phyloP scores from a whole-genome alignment of 257 asterid species.

The Solanum corneliomulleri region DNA sequence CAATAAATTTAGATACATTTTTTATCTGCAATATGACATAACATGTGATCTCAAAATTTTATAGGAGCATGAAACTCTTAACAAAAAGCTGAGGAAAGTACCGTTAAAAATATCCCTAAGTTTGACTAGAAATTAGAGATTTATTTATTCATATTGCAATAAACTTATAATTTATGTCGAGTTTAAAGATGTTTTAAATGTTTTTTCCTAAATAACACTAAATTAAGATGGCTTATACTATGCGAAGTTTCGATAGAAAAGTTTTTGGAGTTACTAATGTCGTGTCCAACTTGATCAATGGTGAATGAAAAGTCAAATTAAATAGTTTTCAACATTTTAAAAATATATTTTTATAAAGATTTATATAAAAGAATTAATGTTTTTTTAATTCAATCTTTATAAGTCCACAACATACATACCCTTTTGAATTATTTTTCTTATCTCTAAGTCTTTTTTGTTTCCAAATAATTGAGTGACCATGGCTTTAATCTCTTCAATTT shows the following conservation, averaged over 20 bases:
- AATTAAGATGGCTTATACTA: not conserved
- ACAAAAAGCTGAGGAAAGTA: no score
- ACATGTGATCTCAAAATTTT: no score
- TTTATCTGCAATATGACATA: no score
- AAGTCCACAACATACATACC: not conserved
- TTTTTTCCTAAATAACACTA: not conserved
- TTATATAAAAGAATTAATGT: no score
- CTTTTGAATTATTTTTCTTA: not conserved
- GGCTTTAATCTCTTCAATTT: slow-evolving; percentile 6
- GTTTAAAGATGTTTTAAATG: rapidly evolving
- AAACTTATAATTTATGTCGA: no score
- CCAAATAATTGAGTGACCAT: not conserved
- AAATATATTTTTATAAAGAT: not conserved
- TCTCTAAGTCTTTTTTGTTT: not conserved
- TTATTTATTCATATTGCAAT: no score
- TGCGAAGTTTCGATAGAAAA: not conserved
- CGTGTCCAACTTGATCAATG: not conserved
- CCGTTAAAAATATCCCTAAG: no score
- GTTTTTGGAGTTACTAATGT: not conserved
- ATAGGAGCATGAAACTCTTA: not conserved
- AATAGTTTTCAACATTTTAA: not conserved
- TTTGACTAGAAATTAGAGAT: no score
- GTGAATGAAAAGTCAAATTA: not conserved
- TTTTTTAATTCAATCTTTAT: not conserved
- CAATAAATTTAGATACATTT: no score